Evolutionary conservation across 2,329 filamentous ascomycete species (phyloP).

Genomic region (Atkinsonella hypoxylon): DNA sequence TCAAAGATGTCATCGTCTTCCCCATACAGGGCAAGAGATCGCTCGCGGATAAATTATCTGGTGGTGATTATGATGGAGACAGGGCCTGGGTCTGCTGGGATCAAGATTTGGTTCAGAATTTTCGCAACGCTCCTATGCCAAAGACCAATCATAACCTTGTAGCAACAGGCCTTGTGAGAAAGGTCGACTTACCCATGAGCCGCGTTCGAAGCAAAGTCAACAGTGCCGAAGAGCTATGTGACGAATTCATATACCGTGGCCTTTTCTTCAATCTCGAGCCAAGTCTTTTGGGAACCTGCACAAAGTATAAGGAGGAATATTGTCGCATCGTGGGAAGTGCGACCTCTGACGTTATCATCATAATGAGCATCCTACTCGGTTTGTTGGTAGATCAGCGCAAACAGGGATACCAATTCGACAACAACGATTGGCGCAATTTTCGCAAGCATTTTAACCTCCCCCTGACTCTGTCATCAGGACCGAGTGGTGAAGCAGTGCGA

Average conservation of each 20-base stretch:
- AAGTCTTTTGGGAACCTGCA: conserved; percentile 50
- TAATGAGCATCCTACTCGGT: conserved; percentile 39
- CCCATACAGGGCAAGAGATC: conserved; percentile 47
- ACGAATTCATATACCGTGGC: conserved; percentile 37
- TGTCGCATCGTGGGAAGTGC: conserved; percentile 48
- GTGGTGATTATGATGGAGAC: conserved; percentile 75
- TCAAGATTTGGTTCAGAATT: conserved; percentile 49
- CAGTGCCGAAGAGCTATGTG: conserved; percentile 10
- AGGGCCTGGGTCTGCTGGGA: conserved; percentile 72
- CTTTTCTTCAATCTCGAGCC: conserved; percentile 47
- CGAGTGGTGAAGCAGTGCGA: conserved; percentile 3
- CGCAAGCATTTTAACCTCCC: conserved; percentile 11
- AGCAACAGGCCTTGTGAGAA: conserved; percentile 25
- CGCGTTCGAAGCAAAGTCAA: background rate
- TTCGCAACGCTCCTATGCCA: conserved; percentile 40
- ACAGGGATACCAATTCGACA: conserved; percentile 38
- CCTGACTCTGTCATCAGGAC: conserved; percentile 5
- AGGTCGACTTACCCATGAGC: background rate
- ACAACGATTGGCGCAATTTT: conserved; percentile 28
- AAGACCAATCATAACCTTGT: conserved; percentile 25
- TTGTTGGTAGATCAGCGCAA: conserved; percentile 46
- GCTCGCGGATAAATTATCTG: conserved; percentile 59
- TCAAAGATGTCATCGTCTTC: conserved; percentile 76
- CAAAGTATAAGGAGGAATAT: conserved; percentile 48
- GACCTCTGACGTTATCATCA: conserved; percentile 27